phyloP scores from a whole-genome alignment of 768 basidiomycete species.

The Zangia roseola region DNA sequence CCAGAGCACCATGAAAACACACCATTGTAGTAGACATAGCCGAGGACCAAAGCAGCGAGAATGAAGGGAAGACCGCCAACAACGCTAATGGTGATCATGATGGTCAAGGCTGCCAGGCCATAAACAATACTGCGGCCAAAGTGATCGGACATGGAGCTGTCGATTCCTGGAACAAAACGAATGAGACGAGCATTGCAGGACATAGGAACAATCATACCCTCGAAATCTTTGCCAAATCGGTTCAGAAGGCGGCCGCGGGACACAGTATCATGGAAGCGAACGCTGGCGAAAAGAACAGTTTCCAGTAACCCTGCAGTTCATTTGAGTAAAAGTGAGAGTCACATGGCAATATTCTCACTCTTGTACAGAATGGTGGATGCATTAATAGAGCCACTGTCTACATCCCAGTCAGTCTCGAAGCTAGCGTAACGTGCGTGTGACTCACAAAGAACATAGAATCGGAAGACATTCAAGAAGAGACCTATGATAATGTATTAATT shows the following conservation, averaged over 20 bases:
- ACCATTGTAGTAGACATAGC: constrained; percentile 72
- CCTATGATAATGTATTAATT: constrained; percentile 36
- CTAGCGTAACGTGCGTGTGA: constrained; percentile 4
- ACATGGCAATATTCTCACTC: constrained; percentile 34
- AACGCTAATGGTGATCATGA: constrained; percentile 68
- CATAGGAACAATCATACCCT: constrained; percentile 39
- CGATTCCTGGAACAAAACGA: constrained; percentile 53
- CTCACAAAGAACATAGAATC: constrained; percentile 74
- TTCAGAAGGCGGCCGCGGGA: constrained; percentile 82
- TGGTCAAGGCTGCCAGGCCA: constrained; percentile 66
- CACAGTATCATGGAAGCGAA: constrained; percentile 92
- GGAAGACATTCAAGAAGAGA: constrained; percentile 53
- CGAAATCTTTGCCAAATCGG: constrained; percentile 88
- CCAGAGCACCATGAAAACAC: constrained; percentile 15
- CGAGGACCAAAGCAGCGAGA: constrained; percentile 53
- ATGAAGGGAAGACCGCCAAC: constrained; percentile 81
- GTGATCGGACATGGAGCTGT: constrained; percentile 80
- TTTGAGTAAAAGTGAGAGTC: constrained; percentile 12
- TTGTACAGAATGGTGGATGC: constrained; percentile 79
- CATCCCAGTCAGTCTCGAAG: constrained; percentile 3
- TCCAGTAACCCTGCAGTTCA: constrained; percentile 55
- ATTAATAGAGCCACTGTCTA: constrained; percentile 75
- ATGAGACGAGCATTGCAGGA: constrained; percentile 7
- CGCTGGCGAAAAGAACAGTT: constrained; percentile 79
- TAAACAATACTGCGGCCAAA: constrained; percentile 79